Base-by-base conservation (phyloP, 306 rosid genomes). In the Carpinus fangiana region DNA sequence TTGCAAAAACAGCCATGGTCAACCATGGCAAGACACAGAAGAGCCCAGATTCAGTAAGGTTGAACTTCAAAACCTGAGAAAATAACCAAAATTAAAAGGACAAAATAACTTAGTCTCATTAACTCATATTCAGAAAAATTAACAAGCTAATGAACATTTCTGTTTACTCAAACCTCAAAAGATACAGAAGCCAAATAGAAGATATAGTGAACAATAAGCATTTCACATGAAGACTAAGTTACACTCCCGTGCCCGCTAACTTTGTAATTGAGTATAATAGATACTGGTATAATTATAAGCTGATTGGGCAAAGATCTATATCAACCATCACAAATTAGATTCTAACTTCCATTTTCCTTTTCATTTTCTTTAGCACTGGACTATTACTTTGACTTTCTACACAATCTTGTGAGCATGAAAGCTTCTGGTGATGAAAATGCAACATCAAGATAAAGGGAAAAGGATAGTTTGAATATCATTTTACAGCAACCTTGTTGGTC, bases 21-120 rank as follows among this genome's bases (percentile, higher is more conserved):
- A 94, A 87, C 98, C 98, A 94, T 79, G 98, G 98, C 71, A 94
- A 85, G 76, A 90, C 98, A 72, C 97, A 94, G n/a, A 94, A 74
- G 64, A 94, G 97, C 41, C 98, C 98, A 6, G 98, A 94, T 79
- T 94, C 98, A 4, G 97, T 92, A 74, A 94, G 98, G 84, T 94
- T 94, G 90, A 94, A 94, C 86, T 94, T 94, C 89, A 94, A 82
- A 84, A 94, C 98, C 97, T 94, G 96, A 77, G 79, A 82, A 65
- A 82, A 84, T 21, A 70, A 71, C 23, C 76, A 78, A 66, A 14
- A 74, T 5, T 17, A 74, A 16, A 73, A 56, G 41, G 26, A 45
- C 65, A 45, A 70, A 62, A 74, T 64, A 72, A 82, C 80, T 69
- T 67, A 31, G 76, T 20, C 75, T 67, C 70, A 34, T 28, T 53